Conservation (phyloP, 2,329 filamentous ascomycete genomes). For the Leptographium lundbergii region DNA sequence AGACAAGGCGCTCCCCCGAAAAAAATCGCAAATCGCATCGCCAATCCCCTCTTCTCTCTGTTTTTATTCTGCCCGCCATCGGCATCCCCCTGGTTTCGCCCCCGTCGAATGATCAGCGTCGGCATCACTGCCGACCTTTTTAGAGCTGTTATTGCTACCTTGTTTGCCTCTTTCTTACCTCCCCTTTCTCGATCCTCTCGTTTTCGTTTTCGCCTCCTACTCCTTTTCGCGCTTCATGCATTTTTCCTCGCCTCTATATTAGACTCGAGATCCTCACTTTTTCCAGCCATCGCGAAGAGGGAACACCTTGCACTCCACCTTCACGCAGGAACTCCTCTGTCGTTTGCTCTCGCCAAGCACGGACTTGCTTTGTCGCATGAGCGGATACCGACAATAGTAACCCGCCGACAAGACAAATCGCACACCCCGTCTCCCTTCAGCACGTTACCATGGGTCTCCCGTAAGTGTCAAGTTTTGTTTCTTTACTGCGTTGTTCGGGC, state of each 20-base stretch:
- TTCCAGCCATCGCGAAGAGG: background rate
- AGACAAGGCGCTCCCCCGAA: background rate
- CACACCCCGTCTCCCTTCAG: background rate
- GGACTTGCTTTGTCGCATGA: background rate
- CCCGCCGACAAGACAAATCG: background rate
- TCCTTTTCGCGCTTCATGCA: background rate
- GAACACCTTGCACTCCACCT: background rate
- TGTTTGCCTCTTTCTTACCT: background rate
- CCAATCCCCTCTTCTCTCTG: background rate
- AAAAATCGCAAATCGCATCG: conserved; percentile 1
- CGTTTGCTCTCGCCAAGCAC: background rate
- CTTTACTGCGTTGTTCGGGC: background rate
- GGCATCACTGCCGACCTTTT: background rate
- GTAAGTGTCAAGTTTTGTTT: conserved; percentile 5
- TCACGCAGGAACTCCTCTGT: background rate
- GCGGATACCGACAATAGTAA: background rate
- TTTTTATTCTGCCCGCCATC: background rate
- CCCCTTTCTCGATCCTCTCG: background rate
- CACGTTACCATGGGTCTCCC: conserved; percentile 9
- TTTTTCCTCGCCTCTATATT: background rate
- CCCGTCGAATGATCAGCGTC: background rate
- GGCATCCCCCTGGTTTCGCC: background rate
- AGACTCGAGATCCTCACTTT: background rate
- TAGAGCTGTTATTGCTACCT: background rate
- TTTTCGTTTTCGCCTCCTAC: background rate